phyloP scores from a whole-genome alignment of 768 basidiomycete species.

The Clavaria fumosa region DNA sequence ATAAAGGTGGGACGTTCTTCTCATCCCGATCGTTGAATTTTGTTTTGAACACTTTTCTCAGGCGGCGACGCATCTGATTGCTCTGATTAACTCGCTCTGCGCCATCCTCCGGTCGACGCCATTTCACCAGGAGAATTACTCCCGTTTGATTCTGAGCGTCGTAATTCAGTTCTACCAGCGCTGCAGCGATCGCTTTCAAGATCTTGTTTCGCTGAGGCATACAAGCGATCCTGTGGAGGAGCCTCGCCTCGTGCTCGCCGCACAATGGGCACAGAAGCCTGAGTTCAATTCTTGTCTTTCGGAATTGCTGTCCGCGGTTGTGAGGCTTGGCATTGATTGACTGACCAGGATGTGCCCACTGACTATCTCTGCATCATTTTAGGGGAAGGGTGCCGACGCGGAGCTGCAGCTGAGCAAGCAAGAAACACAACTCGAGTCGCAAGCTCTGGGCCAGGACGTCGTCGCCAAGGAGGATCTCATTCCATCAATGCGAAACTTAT shows the following conservation, averaged over 20 bases:
- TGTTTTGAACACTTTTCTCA: slow-evolving; percentile 15
- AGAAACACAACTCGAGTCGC: slow-evolving; percentile 68
- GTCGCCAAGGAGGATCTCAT: slow-evolving; percentile 56
- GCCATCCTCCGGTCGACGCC: slow-evolving; percentile 83
- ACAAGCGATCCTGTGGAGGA: slow-evolving; percentile 24
- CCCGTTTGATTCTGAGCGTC: slow-evolving; percentile 82
- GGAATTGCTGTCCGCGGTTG: slow-evolving; percentile 41
- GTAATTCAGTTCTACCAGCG: slow-evolving; percentile 94
- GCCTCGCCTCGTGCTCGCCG: slow-evolving; percentile 38
- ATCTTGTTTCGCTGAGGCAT: slow-evolving; percentile 34
- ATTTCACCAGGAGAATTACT: slow-evolving; percentile 91
- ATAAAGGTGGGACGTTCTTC: slow-evolving; percentile 57
- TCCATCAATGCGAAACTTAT: slow-evolving; percentile 52
- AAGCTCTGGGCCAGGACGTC: slow-evolving; percentile 37
- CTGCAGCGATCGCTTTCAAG: slow-evolving; percentile 78
- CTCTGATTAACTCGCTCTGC: slow-evolving; percentile 82
- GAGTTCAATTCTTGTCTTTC: slow-evolving; percentile 64
- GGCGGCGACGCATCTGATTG: slow-evolving; percentile 76
- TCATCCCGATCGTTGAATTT: neutral
- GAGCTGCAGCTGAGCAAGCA: slow-evolving; percentile 48
- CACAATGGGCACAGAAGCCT: slow-evolving; percentile 74
- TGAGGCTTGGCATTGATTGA: slow-evolving; percentile 24
- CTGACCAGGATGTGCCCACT: neutral
- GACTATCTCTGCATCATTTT: slow-evolving; percentile 1
- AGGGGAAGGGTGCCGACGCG: slow-evolving; percentile 29